Evolutionary conservation across 1,284 basidiomycete genomes (phyloP).

Genomic region (Ustilago lituana): DNA sequence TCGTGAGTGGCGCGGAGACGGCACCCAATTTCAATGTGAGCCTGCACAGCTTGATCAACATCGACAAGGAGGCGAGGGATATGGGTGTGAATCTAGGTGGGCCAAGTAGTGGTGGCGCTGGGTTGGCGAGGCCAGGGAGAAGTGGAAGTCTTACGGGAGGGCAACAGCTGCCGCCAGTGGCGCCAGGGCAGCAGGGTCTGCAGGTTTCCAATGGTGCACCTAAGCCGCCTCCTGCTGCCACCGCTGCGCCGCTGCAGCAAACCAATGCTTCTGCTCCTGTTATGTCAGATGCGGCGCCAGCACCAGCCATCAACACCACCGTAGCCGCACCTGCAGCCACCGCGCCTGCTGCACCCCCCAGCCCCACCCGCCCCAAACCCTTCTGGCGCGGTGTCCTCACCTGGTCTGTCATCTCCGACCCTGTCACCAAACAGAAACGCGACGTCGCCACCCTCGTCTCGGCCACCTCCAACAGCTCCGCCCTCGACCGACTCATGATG

Average conservation of each 20-base stretch:
- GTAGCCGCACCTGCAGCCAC: background rate
- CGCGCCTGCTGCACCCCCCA: constrained; percentile 1
- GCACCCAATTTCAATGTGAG: constrained; percentile 51
- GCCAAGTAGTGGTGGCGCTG: constrained; percentile 27
- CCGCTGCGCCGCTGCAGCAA: background rate
- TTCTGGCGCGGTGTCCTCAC: constrained; percentile 58
- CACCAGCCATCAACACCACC: background rate
- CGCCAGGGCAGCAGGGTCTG: background rate
- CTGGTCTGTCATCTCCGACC: constrained; percentile 49
- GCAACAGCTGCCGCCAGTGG: background rate
- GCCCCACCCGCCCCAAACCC: constrained; percentile 31
- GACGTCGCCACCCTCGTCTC: constrained; percentile 54
- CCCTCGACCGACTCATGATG: constrained; percentile 29
- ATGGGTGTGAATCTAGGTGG: constrained; percentile 54
- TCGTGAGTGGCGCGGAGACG: constrained; percentile 38
- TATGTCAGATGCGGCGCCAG: background rate
- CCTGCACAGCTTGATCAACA: constrained; percentile 53
- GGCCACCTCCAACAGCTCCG: constrained; percentile 37
- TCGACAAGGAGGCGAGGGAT: constrained; percentile 59
- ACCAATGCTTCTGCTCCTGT: background rate
- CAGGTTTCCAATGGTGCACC: background rate
- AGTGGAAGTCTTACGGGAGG: constrained; percentile 26
- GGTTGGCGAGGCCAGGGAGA: constrained; percentile 10
- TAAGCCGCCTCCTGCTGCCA: background rate
- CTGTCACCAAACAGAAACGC: constrained; percentile 34